phyloP scores from a whole-genome alignment of 2,329 filamentous ascomycete genomes.

The Colletotrichum cereale region DNA sequence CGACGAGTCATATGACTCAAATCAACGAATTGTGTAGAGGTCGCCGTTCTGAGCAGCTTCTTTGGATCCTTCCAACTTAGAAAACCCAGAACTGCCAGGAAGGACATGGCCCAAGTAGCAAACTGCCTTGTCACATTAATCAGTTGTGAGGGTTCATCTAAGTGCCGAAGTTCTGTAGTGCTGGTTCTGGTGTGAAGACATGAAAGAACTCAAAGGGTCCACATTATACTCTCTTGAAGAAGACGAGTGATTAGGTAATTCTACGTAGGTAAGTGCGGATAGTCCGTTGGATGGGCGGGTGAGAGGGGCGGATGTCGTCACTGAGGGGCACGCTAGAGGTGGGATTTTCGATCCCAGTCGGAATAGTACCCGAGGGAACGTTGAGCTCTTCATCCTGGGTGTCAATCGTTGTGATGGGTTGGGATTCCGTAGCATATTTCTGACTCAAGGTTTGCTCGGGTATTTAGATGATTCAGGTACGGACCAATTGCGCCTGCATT shows the following conservation, averaged over 20 bases:
- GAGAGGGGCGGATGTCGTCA: constrained; percentile 20
- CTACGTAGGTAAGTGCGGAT: no score
- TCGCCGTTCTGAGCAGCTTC: no score
- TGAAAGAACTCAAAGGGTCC: neutral
- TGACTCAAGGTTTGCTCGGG: neutral
- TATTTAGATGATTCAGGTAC: neutral
- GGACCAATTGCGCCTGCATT: neutral
- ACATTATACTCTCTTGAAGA: neutral
- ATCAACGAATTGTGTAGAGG: neutral
- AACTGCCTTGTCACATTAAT: neutral
- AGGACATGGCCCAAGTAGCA: neutral
- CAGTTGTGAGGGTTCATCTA: neutral
- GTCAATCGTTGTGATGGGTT: neutral
- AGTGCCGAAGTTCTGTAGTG: neutral
- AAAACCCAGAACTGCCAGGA: neutral
- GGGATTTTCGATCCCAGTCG: neutral
- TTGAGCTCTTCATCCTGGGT: neutral
- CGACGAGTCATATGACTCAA: no score
- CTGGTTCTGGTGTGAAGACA: neutral
- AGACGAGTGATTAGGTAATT: neutral
- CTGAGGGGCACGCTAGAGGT: constrained; percentile 6
- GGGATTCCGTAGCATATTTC: neutral
- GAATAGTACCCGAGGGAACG: neutral
- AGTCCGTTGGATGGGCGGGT: neutral
- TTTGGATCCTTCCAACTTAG: neutral